phyloP scores from a whole-genome alignment of 495 filamentous ascomycete species.

The Clohesyomyces aquaticus region DNA sequence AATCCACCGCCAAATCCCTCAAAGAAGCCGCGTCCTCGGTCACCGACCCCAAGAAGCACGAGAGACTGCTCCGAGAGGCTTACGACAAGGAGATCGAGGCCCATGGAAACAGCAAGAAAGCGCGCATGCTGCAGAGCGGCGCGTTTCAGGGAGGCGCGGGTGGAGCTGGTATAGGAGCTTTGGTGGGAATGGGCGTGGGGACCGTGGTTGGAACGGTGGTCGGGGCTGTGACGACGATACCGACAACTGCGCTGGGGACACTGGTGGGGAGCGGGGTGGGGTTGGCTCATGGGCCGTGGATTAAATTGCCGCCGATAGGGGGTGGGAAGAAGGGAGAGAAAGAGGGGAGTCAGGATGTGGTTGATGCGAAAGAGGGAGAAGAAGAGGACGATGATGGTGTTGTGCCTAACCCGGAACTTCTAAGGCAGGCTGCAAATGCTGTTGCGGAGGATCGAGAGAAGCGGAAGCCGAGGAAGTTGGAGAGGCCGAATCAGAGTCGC shows the following conservation, averaged over 20 bases:
- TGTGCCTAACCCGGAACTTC: slow-evolving; percentile 16
- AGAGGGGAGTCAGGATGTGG: not conserved
- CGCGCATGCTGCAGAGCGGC: slow-evolving; percentile 32
- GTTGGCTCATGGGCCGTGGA: slow-evolving; percentile 28
- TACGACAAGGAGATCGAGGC: slow-evolving; percentile 31
- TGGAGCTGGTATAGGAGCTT: slow-evolving; percentile 30
- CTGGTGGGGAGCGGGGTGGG: slow-evolving; percentile 30
- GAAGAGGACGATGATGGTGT: slow-evolving; percentile 10
- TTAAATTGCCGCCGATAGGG: slow-evolving; percentile 20
- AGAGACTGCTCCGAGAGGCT: slow-evolving; percentile 28
- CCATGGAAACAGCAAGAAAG: slow-evolving; percentile 34
- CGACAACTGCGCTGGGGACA: slow-evolving; percentile 23
- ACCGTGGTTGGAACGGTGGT: slow-evolving; percentile 33
- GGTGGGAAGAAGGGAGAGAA: slow-evolving; percentile 7
- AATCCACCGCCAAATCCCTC: slow-evolving; percentile 15
- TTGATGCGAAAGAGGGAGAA: slow-evolving; percentile 1
- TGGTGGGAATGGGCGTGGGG: slow-evolving; percentile 21
- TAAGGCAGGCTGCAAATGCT: slow-evolving; percentile 19
- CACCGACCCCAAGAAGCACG: slow-evolving; percentile 31
- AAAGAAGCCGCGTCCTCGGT: slow-evolving; percentile 13
- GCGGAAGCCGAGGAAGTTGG: not conserved
- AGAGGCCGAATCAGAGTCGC: too few relatives aligned
- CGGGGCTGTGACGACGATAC: slow-evolving; percentile 25
- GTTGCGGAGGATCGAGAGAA: slow-evolving; percentile 14
- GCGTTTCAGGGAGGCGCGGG: slow-evolving; percentile 29